Base-by-base conservation (phyloP, 2,329 filamentous ascomycete species). In the Didymella segeticola region DNA sequence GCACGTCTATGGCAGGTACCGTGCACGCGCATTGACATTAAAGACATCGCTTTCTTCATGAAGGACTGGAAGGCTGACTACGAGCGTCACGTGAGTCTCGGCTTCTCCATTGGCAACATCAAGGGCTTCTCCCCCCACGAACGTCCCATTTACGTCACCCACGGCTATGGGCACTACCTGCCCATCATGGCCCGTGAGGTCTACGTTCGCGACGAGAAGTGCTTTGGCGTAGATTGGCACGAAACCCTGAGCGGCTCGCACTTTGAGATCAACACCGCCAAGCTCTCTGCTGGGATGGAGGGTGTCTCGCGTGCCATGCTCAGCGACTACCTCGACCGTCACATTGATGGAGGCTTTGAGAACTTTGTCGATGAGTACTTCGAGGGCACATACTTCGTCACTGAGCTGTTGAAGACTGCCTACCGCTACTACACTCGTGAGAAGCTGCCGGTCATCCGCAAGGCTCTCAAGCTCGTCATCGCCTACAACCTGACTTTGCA, bases 21-120 rank as follows among this genome's bases (percentile, higher is more conserved):
- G 57, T 98, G 93, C 82, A 98, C 93, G 33, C 90, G 93, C 58
- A 96, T 97, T 70, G 93, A 97, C 76, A 98, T 98, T 82, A 97
- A 96, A 83, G 93, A 98, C 69, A 96, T 98, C 69, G 90, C 87
- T 36, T 96, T 96, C 77, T 98, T 98, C 82, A 95, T 97, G 90
- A 97, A 97, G 82, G 93, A 97, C 77, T 98, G 93, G 93, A 96
- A 93, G 79, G 93, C 92, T 37, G 93, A 98, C 75, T 96, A 95
- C 68, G 92, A 96, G 78, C 89, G 92, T 65, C 93, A 97, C 73
- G 85, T 95, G 64, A 89, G 86, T 60, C 86, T 90, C 53, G 91
- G 90, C 49, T 91, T 97, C 72, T 96, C 92, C 2, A 89, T 96
- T 42, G 93, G 89, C 77, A 97, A 97, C 71, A 95, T 97, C 79